phyloP scores from a whole-genome alignment of 305 asterid species.

The Euphrasia arctica region DNA sequence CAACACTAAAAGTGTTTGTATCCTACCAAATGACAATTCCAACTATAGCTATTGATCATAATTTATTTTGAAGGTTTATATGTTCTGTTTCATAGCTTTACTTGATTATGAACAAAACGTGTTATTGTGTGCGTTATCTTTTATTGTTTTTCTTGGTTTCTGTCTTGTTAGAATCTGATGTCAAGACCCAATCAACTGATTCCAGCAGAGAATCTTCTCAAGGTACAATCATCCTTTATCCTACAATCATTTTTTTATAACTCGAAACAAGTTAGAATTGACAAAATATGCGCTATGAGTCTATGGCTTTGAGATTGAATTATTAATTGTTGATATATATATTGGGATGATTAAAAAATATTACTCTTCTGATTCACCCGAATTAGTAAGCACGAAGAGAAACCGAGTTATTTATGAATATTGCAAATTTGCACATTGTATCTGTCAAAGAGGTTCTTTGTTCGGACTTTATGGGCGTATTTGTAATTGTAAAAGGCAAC shows the following conservation, averaged over 20 bases:
- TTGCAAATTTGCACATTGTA: background rate
- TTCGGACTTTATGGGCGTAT: background rate
- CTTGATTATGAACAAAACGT: no score
- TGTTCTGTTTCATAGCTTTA: no score
- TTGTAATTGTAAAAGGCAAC: background rate
- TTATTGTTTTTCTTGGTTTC: constrained; percentile 24
- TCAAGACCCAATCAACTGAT: constrained; percentile 35
- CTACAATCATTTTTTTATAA: no score
- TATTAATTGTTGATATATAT: background rate
- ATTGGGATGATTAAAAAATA: background rate
- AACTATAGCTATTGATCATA: no score
- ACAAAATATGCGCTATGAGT: background rate
- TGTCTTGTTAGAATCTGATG: constrained; percentile 47
- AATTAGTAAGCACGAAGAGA: background rate
- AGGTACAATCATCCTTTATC: constrained; percentile 40
- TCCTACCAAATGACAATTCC: no score
- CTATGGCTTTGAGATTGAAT: no score
- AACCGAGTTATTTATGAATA: background rate
- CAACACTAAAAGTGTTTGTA: background rate
- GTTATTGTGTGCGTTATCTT: background rate
- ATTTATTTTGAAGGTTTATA: no score
- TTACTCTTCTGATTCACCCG: background rate
- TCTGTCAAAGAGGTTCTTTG: background rate
- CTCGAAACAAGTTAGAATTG: no score
- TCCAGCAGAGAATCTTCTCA: constrained; percentile 92